Base-by-base conservation (phyloP, 2,329 filamentous ascomycete genomes). In the Periconia digitata region DNA sequence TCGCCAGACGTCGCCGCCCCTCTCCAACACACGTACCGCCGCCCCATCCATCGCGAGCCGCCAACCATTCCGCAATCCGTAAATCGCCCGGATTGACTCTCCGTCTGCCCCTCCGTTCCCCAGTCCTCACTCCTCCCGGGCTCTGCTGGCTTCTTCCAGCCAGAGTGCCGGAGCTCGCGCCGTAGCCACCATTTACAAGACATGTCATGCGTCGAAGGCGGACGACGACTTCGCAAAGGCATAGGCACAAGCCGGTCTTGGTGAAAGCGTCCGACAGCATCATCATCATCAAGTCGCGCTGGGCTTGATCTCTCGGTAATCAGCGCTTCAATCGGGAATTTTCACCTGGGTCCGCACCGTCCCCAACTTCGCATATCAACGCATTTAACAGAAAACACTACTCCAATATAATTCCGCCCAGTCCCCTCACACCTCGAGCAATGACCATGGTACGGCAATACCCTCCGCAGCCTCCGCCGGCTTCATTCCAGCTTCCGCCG, bases 171-270 rank as follows among this genome's bases (percentile, higher is more conserved):
- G 56, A 50, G 51, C 46, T 44, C 27, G 18, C 40, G 45, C 40
- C 37, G 39, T 50, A 36, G 46, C 34, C 51, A 61, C 50, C 43
- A 50, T 45, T 39, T 46, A 43, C 62, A 58, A 66, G 70, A 71
- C 55, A 72, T 72, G 70, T 67, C 63, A 67, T 65, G 64, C 55
- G 63, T 55, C 63, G 62, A 56, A 66, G 62, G 60, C 61, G 55
- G 59, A 55, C 64, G 63, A 68, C 64, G 60, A 72, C 62, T 67
- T 63, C 69, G 70, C 68, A 69, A 70, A 72, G 70, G 69, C 69
- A 71, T 72, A 69, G 70, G 70, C 66, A 72, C 67, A 58, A 60
- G 66, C 62, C 65, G 58, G 61, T 70, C 67, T 64, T 62, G 64
- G 64, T 71, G 64, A 68, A 63, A 58, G 60, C 58, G 66, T 63